A percentile compares a stretch with the other conserved stretches of the same genome.
phyloP scores from a whole-genome alignment of 768 basidiomycete genomes.

The Clavaria fumosa region DNA sequence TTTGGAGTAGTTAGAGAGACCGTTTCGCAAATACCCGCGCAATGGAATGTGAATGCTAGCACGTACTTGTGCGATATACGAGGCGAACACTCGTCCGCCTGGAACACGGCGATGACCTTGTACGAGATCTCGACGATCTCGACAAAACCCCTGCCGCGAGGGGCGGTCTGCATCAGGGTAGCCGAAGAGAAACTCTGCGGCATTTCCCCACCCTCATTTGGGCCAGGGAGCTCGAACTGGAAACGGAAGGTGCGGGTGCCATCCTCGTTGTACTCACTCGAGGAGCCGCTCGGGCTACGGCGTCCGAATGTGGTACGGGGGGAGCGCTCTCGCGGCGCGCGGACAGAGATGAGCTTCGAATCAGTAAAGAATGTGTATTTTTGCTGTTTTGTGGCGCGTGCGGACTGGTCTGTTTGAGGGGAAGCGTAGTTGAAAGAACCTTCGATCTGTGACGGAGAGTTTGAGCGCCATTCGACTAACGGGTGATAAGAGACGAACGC shows the following conservation, averaged over 20 bases:
- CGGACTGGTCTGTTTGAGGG: slow-evolving; percentile 19
- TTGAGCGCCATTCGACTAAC: slow-evolving; percentile 3
- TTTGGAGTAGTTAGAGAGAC: slow-evolving; percentile 7
- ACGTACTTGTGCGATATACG: slow-evolving; percentile 33
- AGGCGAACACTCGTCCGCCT: slow-evolving; percentile 39
- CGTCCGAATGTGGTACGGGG: slow-evolving; percentile 7
- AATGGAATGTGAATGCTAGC: slow-evolving; percentile 15
- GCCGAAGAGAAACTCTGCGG: slow-evolving; percentile 40
- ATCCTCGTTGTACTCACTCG: slow-evolving; percentile 21
- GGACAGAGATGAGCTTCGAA: slow-evolving; percentile 26
- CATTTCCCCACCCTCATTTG: slow-evolving; percentile 37
- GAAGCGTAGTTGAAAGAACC: slow-evolving; percentile 37
- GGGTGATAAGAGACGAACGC: slow-evolving; percentile 1
- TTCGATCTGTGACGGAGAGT: slow-evolving; percentile 37
- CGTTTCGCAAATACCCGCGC: slow-evolving; percentile 5
- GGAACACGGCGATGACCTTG: slow-evolving; percentile 35
- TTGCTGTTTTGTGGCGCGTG: slow-evolving; percentile 23
- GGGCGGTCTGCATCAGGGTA: slow-evolving; percentile 11
- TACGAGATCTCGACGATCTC: slow-evolving; percentile 29
- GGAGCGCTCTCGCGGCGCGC: not conserved
- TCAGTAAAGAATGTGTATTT: slow-evolving; percentile 21
- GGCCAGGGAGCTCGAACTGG: slow-evolving; percentile 39
- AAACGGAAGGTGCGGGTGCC: slow-evolving; percentile 29
- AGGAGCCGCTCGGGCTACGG: slow-evolving; percentile 30
- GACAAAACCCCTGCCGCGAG: slow-evolving; percentile 15